These are phyloP conservation scores for Xylariomycetidae sp. DNA, from an alignment of 2,329 filamentous ascomycete species.

Conservation along the genomic window DNA sequence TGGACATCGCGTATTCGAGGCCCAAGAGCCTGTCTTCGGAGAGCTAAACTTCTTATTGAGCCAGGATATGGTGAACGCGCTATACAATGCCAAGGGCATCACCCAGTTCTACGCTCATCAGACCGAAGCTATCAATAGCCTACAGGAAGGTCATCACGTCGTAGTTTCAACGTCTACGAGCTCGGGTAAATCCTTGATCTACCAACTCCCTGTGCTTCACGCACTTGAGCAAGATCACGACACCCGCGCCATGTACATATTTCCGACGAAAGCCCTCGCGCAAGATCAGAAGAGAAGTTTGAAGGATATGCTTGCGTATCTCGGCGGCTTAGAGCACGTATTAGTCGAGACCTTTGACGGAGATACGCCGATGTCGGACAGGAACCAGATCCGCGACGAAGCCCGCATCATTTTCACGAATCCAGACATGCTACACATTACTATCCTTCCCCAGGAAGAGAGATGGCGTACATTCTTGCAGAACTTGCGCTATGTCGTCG, in stretches of 20 bases:
- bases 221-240: conserved; percentile 71
- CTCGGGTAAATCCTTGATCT: conserved; percentile 97
- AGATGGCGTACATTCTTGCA: conserved; percentile 84
- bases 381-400: conserved; percentile 77
- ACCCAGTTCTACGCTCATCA: conserved; percentile 86
- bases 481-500: conserved; percentile 85
- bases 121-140: conserved; percentile 83
- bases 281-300: conserved; percentile 90
- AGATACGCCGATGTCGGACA: conserved; percentile 76
- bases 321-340: conserved; percentile 67
- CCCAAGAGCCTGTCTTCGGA: conserved; percentile 74
- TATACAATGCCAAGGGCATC: conserved; percentile 89
- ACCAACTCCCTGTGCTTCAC: conserved; percentile 87
- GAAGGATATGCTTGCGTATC: conserved; percentile 74
- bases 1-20: conserved; percentile 84
- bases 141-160: conserved; percentile 77
- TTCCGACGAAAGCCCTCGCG: conserved; percentile 92
- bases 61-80: conserved; percentile 87
- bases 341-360: conserved; percentile 94
- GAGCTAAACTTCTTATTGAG: conserved; percentile 82
- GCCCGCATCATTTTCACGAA: conserved; percentile 95
- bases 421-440: conserved; percentile 94
- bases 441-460: conserved; percentile 86
- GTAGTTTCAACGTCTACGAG: conserved; percentile 93
- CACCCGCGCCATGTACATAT: conserved; percentile 92